Base-by-base conservation (phyloP, 345 rosid species). In the Populus davidiana region DNA sequence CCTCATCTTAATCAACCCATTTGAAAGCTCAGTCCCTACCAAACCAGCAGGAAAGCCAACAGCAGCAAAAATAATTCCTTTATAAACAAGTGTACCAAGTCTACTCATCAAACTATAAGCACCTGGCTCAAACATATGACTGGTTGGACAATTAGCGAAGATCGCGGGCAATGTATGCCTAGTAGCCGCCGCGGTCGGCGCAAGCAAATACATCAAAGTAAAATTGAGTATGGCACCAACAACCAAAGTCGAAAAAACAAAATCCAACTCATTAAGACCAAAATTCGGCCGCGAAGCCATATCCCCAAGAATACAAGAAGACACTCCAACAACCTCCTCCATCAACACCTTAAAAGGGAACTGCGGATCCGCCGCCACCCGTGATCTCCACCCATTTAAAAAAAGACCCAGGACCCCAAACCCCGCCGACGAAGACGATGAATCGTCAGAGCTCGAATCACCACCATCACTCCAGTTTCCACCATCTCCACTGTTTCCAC, bases 241-340 rank as follows among this genome's bases (percentile, higher is more conserved):
- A 13, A 91, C 80, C 0, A 96, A 88, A 0, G 99, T 96, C 0
- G 99, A 96, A 84, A 96, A 96, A 38, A 96, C 99, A 25, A 96
- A 92, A 50, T 94, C 99, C 2, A 96, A 90, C 86, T 96, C 99
- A 67, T 94, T 87, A 5, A 96, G 91, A 27, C 99, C 99, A 20
- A 94, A 96, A 80, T 96, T 94, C 0, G 99, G 98, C 5, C 99
- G 98, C 25, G 98, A 89, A 4, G 99, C 95, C 99, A 96, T 94
- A 74, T 96, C 99, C 0, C 99, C 99, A 3, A 94, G 84, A 23
- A 96, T 93, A 61, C 93, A 89, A 7, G 99, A 93, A 6, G 89
- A 88, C 2, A 96, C 94, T 3, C 99, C 99, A 1, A 96, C 99
- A 6, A 92, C 75, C 79, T 96, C 97, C 72, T 96, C 99, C 99